These are phyloP conservation scores for Berberis thunbergii DNA, from an alignment of 164 flowering plant genomes.

Conservation along the genomic window DNA sequence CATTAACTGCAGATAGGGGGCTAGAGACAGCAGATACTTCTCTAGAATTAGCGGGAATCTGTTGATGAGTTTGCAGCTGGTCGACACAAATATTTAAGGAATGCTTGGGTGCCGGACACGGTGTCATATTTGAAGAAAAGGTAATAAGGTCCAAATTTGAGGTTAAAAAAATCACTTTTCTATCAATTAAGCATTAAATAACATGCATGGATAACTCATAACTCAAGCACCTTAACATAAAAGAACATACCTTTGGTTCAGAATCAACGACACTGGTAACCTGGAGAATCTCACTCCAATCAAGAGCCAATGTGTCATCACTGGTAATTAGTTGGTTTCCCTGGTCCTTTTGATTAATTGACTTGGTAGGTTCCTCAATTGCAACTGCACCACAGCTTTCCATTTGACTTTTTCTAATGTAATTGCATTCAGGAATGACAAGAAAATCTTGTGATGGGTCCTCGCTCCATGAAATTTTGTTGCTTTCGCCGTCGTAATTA, in stretches of 20 bases:
- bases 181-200: background rate
- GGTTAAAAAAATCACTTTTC: background rate
- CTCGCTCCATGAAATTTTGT: conserved; percentile 51
- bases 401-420: conserved; percentile 30
- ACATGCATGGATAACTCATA: background rate
- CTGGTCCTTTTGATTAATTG: conserved; percentile 62
- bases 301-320: conserved; percentile 50
- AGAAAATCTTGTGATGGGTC: conserved; percentile 36
- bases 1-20: conserved; percentile 40
- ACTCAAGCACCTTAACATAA: background rate
- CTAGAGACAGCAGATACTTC: conserved; percentile 29
- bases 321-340: conserved; percentile 71
- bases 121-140: conserved; percentile 19
- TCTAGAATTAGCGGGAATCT: conserved; percentile 27
- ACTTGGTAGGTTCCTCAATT: conserved; percentile 46
- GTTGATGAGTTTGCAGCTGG: conserved; percentile 20
- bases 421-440: conserved; percentile 40
- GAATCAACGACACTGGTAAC: conserved; percentile 31
- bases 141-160: background rate
- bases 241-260: conserved; percentile 45
- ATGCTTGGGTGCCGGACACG: conserved; percentile 30
- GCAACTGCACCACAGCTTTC: conserved; percentile 30
- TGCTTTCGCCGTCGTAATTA: conserved; percentile 32
- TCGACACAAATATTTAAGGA: conserved; percentile 25
- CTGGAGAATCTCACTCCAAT: conserved; percentile 65